Evolutionary conservation across 108 stramenopile species (phyloP).

Genomic region (Schizochytrium sp.): DNA sequence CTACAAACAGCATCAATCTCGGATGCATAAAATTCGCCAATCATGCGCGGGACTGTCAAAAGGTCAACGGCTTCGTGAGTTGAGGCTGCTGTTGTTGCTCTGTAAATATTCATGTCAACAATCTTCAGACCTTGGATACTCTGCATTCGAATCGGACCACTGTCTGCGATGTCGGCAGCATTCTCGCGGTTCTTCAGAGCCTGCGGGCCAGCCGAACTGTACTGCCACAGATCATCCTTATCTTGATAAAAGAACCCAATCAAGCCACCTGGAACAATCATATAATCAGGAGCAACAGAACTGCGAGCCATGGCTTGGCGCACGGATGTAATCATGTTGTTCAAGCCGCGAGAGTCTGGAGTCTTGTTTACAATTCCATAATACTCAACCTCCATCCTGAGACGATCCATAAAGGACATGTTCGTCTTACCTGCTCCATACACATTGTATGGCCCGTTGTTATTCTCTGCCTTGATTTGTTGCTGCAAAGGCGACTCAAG

Average conservation of each 20-base stretch:
- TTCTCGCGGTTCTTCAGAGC: not conserved
- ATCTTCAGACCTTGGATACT: not conserved
- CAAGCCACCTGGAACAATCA: not conserved
- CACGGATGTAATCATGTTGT: not conserved
- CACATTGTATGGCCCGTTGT: slow-evolving; percentile 16
- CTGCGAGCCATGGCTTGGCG: not conserved
- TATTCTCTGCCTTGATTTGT: not conserved
- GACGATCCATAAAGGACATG: not conserved
- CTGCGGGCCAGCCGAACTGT: slow-evolving; percentile 1
- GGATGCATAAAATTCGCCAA: slow-evolving; percentile 3
- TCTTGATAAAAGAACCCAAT: not conserved
- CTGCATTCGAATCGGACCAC: not conserved
- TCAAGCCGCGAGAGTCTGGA: not conserved
- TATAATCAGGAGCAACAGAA: not conserved
- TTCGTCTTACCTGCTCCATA: not conserved
- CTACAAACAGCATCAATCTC: not conserved
- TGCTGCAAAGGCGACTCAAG: not conserved
- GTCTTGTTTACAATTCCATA: not conserved
- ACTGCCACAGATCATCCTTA: not conserved
- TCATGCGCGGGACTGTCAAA: not conserved
- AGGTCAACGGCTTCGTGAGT: not conserved
- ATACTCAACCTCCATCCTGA: slow-evolving; percentile 19
- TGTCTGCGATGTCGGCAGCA: not conserved
- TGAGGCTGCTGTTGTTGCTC: not conserved
- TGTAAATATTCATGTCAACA: not conserved